phyloP scores from a whole-genome alignment of 2,329 filamentous ascomycete species.

The Monosporascus sp. region DNA sequence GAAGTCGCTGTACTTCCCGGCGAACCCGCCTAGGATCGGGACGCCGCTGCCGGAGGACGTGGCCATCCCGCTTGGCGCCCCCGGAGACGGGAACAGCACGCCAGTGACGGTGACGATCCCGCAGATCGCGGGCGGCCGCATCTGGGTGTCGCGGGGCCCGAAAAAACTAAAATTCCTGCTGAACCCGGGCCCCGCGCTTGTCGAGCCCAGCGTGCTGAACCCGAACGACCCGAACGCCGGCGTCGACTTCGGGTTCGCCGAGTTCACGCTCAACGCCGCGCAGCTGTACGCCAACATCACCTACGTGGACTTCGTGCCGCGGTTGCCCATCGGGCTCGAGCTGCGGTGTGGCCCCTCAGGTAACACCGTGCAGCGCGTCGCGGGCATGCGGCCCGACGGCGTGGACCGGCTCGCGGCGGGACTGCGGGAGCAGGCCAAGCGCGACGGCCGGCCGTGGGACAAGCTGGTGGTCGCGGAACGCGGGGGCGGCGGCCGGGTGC shows the following conservation, averaged over 20 bases:
- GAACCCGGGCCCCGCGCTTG: slow-evolving; percentile 60
- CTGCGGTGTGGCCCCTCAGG: slow-evolving; percentile 32
- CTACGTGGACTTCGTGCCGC: slow-evolving; percentile 60
- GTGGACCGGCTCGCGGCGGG: slow-evolving; percentile 49
- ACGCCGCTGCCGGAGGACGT: slow-evolving; percentile 49
- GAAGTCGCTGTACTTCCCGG: slow-evolving; percentile 50
- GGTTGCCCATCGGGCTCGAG: slow-evolving; percentile 49
- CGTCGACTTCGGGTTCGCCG: slow-evolving; percentile 52
- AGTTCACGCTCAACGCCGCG: slow-evolving; percentile 53
- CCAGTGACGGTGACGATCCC: slow-evolving; percentile 50
- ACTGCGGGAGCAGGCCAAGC: slow-evolving; percentile 48
- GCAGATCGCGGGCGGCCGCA: slow-evolving; percentile 57
- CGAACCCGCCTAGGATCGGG: slow-evolving; percentile 43
- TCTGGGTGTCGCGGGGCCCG: slow-evolving; percentile 55
- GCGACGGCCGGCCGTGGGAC: slow-evolving; percentile 58
- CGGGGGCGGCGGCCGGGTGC: slow-evolving; percentile 19
- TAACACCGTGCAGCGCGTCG: slow-evolving; percentile 44
- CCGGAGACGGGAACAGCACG: slow-evolving; percentile 38
- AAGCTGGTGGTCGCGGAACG: slow-evolving; percentile 38
- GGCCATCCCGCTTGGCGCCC: slow-evolving; percentile 53
- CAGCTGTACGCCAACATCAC: slow-evolving; percentile 60
- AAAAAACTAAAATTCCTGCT: slow-evolving; percentile 54
- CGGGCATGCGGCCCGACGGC: slow-evolving; percentile 53
- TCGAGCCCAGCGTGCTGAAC: slow-evolving; percentile 64
- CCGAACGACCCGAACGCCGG: slow-evolving; percentile 49